A percentile compares a stretch with the other conserved stretches of the same genome.
phyloP scores from a whole-genome alignment of 23 red algal genomes.

The Gracilaria domingensis region DNA sequence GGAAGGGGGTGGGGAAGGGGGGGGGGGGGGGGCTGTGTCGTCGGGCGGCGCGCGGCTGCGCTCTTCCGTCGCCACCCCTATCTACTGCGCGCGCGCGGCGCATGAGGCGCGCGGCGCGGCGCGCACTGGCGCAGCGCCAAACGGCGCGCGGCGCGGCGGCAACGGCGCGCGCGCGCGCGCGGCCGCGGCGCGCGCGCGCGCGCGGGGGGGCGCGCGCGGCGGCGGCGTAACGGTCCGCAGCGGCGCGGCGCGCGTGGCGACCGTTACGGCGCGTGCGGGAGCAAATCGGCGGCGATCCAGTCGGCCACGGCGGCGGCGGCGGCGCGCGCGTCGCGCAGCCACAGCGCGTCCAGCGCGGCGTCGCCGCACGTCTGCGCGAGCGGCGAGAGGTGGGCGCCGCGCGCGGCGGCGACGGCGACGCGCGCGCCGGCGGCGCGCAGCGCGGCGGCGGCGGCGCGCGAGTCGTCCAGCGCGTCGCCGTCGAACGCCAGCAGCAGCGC shows the following conservation, averaged over 20 bases:
- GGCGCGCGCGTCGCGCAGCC: conserved; percentile 4
- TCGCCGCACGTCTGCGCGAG: neutral
- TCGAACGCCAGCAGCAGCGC: conserved; percentile 58
- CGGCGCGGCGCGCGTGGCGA: neutral
- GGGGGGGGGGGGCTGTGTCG: neutral
- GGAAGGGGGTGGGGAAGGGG: neutral
- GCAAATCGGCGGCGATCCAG: too few species aligned
- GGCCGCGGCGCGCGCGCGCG: neutral
- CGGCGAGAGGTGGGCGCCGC: conserved; percentile 18
- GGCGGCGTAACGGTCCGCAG: too few species aligned
- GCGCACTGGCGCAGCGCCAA: neutral
- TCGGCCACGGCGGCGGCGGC: neutral
- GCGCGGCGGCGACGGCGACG: too few species aligned
- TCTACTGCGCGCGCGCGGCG: too few species aligned
- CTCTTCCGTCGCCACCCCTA: too few species aligned
- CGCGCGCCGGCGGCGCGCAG: neutral
- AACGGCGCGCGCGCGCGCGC: neutral
- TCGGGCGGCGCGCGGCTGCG: neutral
- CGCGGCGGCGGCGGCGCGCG: neutral
- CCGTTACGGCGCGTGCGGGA: neutral
- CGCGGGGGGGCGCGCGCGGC: neutral
- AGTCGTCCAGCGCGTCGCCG: conserved; percentile 68
- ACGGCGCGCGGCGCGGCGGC: neutral
- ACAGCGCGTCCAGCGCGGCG: conserved; percentile 3
- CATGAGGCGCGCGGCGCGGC: neutral